Percentiles rank a stretch among this genome's conserved stretches.
These are phyloP conservation scores for Cetraspora pellucida DNA, from an alignment of 192 early-diverging fungal species.

Conservation along the genomic window DNA sequence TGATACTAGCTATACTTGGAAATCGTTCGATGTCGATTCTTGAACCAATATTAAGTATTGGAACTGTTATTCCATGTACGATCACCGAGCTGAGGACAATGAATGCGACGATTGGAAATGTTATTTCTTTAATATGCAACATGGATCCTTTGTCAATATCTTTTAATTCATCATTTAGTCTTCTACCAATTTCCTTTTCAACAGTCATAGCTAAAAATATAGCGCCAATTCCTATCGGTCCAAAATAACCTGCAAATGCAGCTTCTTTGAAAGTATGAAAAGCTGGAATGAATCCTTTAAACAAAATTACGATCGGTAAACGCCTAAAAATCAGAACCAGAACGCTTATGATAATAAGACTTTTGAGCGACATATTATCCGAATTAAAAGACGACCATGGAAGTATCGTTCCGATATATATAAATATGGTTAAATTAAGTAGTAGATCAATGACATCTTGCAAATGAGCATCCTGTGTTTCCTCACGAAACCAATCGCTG, in stretches of 20 bases:
- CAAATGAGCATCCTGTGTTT: conserved; percentile 73
- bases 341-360: conserved; percentile 58
- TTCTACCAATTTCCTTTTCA: conserved; percentile 6
- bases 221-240: conserved; percentile 72
- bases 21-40: conserved; percentile 21
- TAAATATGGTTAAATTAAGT: conserved; percentile 83
- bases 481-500: conserved; percentile 82
- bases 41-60: conserved; percentile 36
- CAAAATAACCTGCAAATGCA: conserved; percentile 87
- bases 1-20: conserved; percentile 28
- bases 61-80: conserved; percentile 81
- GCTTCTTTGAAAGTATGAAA: conserved; percentile 73
- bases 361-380: conserved; percentile 58
- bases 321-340: conserved; percentile 69
- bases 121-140: background rate
- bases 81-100: conserved; percentile 81
- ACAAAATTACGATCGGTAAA: conserved; percentile 63
- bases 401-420: conserved; percentile 83
- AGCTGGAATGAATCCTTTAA: conserved; percentile 67
- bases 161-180: no score
- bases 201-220: conserved; percentile 46
- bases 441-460: conserved; percentile 84
- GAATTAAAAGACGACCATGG: conserved; percentile 71
- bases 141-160: background rate
- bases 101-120: conserved; percentile 66